Percentiles rank a stretch among this genome's conserved stretches.
Conservation (phyloP, 202 grass and related monocot genomes). For the Carex sylvatica region DNA sequence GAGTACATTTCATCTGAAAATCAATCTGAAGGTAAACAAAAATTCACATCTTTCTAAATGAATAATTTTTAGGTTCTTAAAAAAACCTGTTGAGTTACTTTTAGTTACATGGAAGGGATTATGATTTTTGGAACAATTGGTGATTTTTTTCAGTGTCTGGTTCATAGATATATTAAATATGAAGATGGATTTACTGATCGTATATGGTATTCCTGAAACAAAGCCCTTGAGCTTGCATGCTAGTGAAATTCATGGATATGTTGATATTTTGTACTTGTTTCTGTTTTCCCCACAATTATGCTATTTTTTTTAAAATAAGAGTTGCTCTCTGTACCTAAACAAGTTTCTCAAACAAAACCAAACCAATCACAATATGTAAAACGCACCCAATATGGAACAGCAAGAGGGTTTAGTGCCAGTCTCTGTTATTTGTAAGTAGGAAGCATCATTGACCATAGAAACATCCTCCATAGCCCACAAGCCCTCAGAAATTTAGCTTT, state of each 20-base stretch:
- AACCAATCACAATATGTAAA: not conserved
- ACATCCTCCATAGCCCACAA: not conserved
- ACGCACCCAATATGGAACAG: not conserved
- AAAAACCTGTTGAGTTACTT: not conserved
- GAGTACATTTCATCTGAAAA: constrained; percentile 41
- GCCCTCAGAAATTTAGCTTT: not conserved
- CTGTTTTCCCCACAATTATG: not conserved
- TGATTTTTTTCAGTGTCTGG: too few relatives aligned
- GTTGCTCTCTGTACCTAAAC: not conserved
- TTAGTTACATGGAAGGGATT: not conserved
- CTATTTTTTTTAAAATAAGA: not conserved
- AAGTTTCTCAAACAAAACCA: not conserved
- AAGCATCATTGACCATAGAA: not conserved
- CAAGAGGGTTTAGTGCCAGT: not conserved
- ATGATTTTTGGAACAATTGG: not conserved
- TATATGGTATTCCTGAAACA: not conserved
- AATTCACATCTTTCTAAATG: not conserved
- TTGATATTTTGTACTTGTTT: constrained; percentile 1
- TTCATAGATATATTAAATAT: too few relatives aligned
- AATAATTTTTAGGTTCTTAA: not conserved
- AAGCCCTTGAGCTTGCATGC: not conserved
- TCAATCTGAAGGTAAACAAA: constrained; percentile 48
- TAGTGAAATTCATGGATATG: not conserved
- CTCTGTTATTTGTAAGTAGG: not conserved
- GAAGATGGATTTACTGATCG: too few relatives aligned